Evolutionary conservation across 179 eudicot species (phyloP), one percentile per base, ranked within the genome.

Genomic region (Patellifolia procumbens): DNA sequence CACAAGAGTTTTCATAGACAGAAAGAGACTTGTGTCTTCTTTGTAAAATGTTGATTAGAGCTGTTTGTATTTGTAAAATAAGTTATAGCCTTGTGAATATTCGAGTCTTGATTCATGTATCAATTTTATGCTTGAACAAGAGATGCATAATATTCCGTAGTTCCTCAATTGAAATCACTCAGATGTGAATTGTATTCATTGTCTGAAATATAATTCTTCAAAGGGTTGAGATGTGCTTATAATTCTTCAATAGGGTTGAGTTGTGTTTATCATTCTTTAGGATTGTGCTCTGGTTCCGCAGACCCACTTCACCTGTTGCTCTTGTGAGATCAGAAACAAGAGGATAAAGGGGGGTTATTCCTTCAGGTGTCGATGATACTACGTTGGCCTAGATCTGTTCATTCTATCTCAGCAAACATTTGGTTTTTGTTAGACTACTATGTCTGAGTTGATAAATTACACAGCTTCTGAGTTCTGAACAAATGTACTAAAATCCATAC

Each of bases 11-110:
- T 74, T 74, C 64, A 56, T 63, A 7, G 46, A 53, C 26, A 46
- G 46, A 43, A 24, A 19, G 19, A 66, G 48, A 34, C 34, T 59
- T 65, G 61, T 72, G 73, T 39, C 16, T 45, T 20, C 45, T 12
- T 34, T 74, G 51, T 31, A 45, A 39, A 39, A 67, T 58, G 73
- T 60, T 48, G 77, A 39, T 48, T 67, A n/a, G 32, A 63, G 49
- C 48, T 70, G 51, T 78, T 77, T 74, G 73, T 35, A 53, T 51
- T 35, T 68, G 22, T 51, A 56, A 26, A 67, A 74, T 68, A 73
- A 72, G 34, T 29, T 72, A 68, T 55, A 81, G 66, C 66, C 22
- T 64, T 73, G 58, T 59, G 45, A 73, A 68, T 74, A 58, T 55
- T 69, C 43, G 32, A 42, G 22, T 39, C 72, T 77, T 63, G 73